These are phyloP conservation scores for Arachis hypogaea DNA, from an alignment of 306 rosid species.

Conservation along the genomic window DNA sequence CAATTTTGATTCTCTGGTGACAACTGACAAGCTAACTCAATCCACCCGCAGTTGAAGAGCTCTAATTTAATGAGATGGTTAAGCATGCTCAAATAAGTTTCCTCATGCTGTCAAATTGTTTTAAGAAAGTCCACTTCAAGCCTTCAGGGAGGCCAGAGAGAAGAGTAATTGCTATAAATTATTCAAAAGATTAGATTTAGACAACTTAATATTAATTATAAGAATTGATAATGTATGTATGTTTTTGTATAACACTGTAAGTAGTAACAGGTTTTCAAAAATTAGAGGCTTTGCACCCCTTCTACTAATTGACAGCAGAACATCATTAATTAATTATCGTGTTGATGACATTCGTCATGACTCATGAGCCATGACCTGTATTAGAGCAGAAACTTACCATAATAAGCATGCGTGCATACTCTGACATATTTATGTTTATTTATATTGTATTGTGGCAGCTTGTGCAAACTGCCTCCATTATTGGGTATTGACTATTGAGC, in stretches of 20 bases:
- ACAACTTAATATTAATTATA: no score
- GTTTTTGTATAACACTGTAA: no score
- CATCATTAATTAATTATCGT: conserved; percentile 2
- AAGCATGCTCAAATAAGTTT: background rate
- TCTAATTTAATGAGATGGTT: background rate
- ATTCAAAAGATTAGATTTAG: background rate
- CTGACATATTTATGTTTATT: background rate
- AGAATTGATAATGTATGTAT: no score
- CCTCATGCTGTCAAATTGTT: background rate
- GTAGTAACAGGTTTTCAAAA: background rate
- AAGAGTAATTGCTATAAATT: background rate
- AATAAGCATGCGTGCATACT: background rate
- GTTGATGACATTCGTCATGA: background rate
- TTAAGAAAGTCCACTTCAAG: background rate
- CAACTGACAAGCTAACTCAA: no score
- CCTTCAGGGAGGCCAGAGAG: background rate
- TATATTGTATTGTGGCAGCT: background rate
- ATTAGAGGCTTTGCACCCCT: background rate
- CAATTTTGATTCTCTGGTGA: no score
- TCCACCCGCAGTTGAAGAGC: no score
- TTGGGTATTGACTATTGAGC: background rate
- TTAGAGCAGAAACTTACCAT: background rate
- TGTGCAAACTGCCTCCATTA: background rate
- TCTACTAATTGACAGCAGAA: conserved; percentile 6
- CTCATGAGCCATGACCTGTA: background rate